Base-by-base conservation (phyloP, 352 stramenopile species). In the Phytophthora fragariaefolia region DNA sequence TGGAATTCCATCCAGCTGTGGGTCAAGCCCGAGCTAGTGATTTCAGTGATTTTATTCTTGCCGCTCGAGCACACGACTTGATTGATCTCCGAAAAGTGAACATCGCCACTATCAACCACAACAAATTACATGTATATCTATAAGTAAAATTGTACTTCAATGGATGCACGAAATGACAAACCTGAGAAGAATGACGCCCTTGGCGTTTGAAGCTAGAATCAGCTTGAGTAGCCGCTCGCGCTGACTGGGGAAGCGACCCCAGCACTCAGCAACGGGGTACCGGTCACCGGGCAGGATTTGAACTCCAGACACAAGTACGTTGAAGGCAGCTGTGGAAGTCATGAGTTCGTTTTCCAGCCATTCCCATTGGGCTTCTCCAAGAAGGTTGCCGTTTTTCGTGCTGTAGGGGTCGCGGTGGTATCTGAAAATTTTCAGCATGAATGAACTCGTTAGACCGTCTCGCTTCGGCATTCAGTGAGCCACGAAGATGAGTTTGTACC, bases 1-100 rank as follows among this genome's bases (percentile, higher is more conserved):
- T 90, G 80, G 54, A 90, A 90, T 59, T 91, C 69, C 83, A 96
- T 95, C 85, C 95, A 98, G 30, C 92, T 97, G 65, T 98, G 93
- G 5, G 94, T 98, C 87, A 98, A 90, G 23, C 95, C 95, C 13
- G 87, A 97, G 45, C 91, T 98, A 3, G 95, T 98, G 40, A 98
- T 91, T 56, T 94, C 86, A 3, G 86, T 92, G 53, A 92, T 79
- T 18, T 77, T 75, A 26, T 87, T 89, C 27, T 69, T 51, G 49
- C 77, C 85, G 38, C 75, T 76, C 2, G 82, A 82, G 70, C 95
- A 98, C 57, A 96, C 78, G 40, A 98, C 95, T 55, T 97, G 87
- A 66, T 97, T 92, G 65, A 98, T 80, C 71, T 98, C 92, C 6
- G 83, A 79, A 63, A 98, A 97, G 63, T 98, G 95, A 1, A 98